A percentile compares a stretch with the other conserved stretches of the same genome.
Conservation (phyloP, 1,139 yeast species). For the Williopsis jadinii region DNA sequence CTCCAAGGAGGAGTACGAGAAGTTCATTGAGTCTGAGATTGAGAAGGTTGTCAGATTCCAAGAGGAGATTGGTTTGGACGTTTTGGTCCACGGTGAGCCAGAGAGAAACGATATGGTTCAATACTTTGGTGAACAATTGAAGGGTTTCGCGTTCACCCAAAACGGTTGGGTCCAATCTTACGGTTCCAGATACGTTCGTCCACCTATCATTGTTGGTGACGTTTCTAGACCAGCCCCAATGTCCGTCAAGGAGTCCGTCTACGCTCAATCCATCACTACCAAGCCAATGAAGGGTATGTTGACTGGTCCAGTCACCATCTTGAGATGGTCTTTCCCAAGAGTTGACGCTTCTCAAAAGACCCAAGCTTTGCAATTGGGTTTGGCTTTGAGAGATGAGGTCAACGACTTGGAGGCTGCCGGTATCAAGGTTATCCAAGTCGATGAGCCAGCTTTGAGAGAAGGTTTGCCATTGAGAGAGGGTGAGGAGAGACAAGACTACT, state of each 20-base stretch:
- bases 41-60: conserved; percentile 96
- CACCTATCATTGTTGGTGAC: conserved; percentile 98
- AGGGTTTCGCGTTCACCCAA: conserved; percentile 96
- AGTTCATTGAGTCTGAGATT: conserved; percentile 94
- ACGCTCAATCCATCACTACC: conserved; percentile 93
- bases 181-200: conserved; percentile 99
- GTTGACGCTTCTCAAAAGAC: conserved; percentile 91
- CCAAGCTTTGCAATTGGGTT: conserved; percentile 95
- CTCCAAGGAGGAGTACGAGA: conserved; percentile 89
- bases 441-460: conserved; percentile 99
- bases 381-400: conserved; percentile 98
- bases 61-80: conserved; percentile 97
- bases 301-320: conserved; percentile 98
- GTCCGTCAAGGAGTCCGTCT: conserved; percentile 98
- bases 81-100: conserved; percentile 99
- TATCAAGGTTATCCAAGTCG: conserved; percentile 96
- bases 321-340: conserved; percentile 99
- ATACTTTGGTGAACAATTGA: conserved; percentile 98
- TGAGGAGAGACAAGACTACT: conserved; percentile 92
- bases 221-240: conserved; percentile 97
- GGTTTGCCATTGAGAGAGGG: conserved; percentile 99
- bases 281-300: conserved; percentile 99
- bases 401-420: conserved; percentile 97
- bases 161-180: conserved; percentile 99
- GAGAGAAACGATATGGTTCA: conserved; percentile 99